Base-by-base conservation (phyloP, 2,329 filamentous ascomycete genomes). In the Nemania serpens region DNA sequence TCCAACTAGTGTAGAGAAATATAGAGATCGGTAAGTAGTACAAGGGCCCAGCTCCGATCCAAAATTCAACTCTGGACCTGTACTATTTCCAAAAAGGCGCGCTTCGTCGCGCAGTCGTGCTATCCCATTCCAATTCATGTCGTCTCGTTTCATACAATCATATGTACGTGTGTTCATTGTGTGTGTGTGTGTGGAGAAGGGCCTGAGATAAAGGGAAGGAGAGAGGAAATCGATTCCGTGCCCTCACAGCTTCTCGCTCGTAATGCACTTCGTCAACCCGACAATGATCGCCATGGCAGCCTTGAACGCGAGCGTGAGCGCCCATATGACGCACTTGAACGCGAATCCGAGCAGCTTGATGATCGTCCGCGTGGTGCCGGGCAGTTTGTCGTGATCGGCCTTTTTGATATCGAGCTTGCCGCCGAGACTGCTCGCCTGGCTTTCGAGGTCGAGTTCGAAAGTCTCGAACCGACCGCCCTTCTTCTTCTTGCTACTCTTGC, bases 381-480 rank as follows among this genome's bases (percentile, higher is more conserved):
- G 84, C 67, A 84, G 67, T 70, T 82, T 81, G 29, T 84, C 79
- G 47, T 78, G 74, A 36, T 76, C 74, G 34, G 73, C 71, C 11
- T 74, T 70, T 65, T 76, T 77, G 55, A 73, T 69, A 42, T 76
- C 71, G 64, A 76, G 70, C 68, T 80, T 73, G 69, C 81, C 76
- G 52, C 74, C 74, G 15, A 79, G 68, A 64, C 79, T 82, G 55
- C 78, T 80, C 6, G 78, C 76, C 73, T 88, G 86, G 70, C 85
- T 88, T 74, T 88, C 86, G 5, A 89, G 72, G 66, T 89, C 86
- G 39, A 88, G 75, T 71, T 85, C 86, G 59, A 88, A 83, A 67
- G 83, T 80, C 66, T 87, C 83, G 70, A 84, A 79, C 65, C 78
- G 79, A 37, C 72, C 72, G 56, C 73, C 72, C 66, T 74, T 75